Base-by-base conservation (phyloP, 2,329 filamentous ascomycete genomes). In the Helminthosporium solani region DNA sequence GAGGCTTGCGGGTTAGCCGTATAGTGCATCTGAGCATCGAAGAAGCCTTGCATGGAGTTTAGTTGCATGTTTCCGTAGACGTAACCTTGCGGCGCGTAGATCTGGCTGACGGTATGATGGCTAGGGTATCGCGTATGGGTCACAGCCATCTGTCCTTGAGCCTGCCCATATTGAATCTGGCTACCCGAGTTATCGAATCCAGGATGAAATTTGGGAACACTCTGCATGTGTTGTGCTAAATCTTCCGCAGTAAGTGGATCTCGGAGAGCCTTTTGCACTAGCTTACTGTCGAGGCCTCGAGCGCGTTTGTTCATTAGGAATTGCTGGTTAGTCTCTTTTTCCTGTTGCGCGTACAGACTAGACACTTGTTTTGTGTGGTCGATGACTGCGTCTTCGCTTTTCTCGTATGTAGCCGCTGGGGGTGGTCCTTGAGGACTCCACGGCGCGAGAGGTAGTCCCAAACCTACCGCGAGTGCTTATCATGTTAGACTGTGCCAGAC, bases 221-320 rank as follows among this genome's bases (percentile, higher is more conserved):
- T 7, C 14, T 39, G 33, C 9, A 62, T 36, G 20, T 49, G 50
- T 18, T 50, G 46, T 40, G 53, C 59, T 47, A 63, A 40, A 11
- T 34, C 45, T 40, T 55, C 44, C 31, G 58, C 53, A 11, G 57
- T 61, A 31, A 63, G 51, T 37, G 58, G 47, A 43, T 53, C 57
- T 16, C 48, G 47, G 19, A 58, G 42, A 19, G 60, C 60, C 46
- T 40, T 40, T 7, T 40, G 52, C 14, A 63, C 56, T 19, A 63
- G 57, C 51, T 56, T 55, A 52, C 51, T 50, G 45, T 51, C 48
- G 7, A 57, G 44, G 15, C 40, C 38, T 11, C n/a, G n/a, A 20
- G 2, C 27, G 38, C 38, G 38, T 20, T 7, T 18, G 9, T 31
- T 12, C 15, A n/a, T 15, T n/a, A 27, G 28, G 19, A 33, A 33